Evolutionary conservation across 2,329 filamentous ascomycete genomes (phyloP), one percentile per base, ranked within the genome.

Genomic region (Byssoonygena ceratinophila): DNA sequence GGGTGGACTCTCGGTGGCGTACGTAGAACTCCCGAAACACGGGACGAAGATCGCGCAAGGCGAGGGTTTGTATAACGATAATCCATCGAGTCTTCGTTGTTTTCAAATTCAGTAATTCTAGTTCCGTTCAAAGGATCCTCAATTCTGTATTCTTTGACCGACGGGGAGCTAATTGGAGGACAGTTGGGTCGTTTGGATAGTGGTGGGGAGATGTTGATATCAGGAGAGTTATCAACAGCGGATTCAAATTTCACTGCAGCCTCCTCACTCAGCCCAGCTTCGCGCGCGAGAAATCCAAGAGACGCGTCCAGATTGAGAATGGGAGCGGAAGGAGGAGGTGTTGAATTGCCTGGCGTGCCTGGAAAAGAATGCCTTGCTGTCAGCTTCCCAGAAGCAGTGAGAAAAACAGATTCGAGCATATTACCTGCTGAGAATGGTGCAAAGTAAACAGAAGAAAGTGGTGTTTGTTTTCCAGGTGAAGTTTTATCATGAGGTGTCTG

Each of bases 31-130:
- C 16, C 46, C 22, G 23, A 29, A 51, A 46, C 54, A 37, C 31
- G 55, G 18, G 29, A 46, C n/a, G 50, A 53, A 32, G 29, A 55
- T 45, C 44, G 50, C 53, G 52, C 51, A 39, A 31, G 31, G 51
- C 53, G 54, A 48, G 32, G 20, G 37, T 47, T 54, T 18, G 43
- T 9, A 44, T 54, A 32, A 23, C 34, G 40, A 48, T 41, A 34
- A 12, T 55, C 51, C 51, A 58, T 51, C 45, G 46, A 18, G 9
- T 45, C 39, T 47, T 25, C 46, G 23, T 9, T 45, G 8, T 31
- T n/a, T 8, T 44, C 25, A 3, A 18, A 16, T 7, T 45, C 12
- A 11, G n/a, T 7, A 25, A 25, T 25, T 2, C 9, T 25, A 41
- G 18, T 18, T 14, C 18, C 8, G 9, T 44, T 34, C 32, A 9